Conservation (phyloP, 2,329 filamentous ascomycete genomes). For the Fusarium sp. region DNA sequence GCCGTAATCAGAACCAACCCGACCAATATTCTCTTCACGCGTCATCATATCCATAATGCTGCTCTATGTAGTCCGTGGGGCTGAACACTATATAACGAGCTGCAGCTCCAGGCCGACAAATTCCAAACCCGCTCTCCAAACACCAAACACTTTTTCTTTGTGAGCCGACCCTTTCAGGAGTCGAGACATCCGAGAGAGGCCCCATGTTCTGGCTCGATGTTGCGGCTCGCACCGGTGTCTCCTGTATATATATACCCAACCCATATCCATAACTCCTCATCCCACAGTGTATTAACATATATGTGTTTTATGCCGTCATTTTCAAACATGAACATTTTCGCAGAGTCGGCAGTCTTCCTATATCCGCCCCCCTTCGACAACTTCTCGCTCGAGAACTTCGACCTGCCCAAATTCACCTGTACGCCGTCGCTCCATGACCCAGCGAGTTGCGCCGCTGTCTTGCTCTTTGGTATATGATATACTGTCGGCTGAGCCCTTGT, state of each 20-base stretch:
- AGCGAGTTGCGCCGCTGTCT: constrained; percentile 68
- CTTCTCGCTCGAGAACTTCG: constrained; percentile 73
- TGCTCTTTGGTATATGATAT: constrained; percentile 78
- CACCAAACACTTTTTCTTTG: constrained; percentile 30
- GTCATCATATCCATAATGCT: constrained; percentile 10
- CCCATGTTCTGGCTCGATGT: constrained; percentile 4
- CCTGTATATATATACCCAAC: constrained; percentile 30
- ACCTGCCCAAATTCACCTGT: constrained; percentile 74
- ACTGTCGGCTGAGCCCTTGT: constrained; percentile 72
- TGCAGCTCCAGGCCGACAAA: constrained; percentile 7
- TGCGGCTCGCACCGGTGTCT: constrained; percentile 19
- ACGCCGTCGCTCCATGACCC: constrained; percentile 77
- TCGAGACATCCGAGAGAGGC: background rate
- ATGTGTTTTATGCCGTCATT: constrained; percentile 9
- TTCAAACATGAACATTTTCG: constrained; percentile 18
- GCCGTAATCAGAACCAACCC: background rate
- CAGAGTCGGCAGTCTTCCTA: constrained; percentile 39
- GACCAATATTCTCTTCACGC: background rate
- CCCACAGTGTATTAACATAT: constrained; percentile 18
- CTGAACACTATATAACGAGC: constrained; percentile 14
- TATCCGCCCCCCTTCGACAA: constrained; percentile 69
- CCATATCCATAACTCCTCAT: constrained; percentile 33
- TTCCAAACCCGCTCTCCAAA: constrained; percentile 23
- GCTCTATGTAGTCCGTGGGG: background rate
- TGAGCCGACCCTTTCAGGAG: constrained; percentile 3